Base-by-base conservation (phyloP, 2,329 filamentous ascomycete genomes). In the Pyrenochaeta sp. region DNA sequence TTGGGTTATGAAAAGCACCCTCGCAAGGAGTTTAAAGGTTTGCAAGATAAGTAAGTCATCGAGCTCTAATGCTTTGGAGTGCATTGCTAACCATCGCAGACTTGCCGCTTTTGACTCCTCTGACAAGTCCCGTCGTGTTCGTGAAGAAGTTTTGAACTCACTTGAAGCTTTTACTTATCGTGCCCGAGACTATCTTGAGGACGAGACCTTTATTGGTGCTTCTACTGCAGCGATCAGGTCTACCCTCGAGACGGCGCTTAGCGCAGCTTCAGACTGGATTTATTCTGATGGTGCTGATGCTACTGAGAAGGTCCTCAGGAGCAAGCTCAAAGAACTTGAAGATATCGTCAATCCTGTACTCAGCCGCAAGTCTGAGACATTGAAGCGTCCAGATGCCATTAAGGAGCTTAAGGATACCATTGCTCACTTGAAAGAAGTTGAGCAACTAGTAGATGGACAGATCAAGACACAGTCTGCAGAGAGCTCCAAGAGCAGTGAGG, bases 131-230 rank as follows among this genome's bases (percentile, higher is more conserved):
- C 88, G 92, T 36, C 74, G 85, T 23, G 77, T 85, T 44, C 85
- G 92, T 21, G 92, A 96, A 68, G 93, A 96, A 69, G 84, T 89
- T 1, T 77, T 96, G 44, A 99, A 97, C 73, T 87, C 89, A 54
- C 83, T 99, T n/a, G 94, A 99, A 72, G 87, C 82, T 9, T 97
- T 88, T 72, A 96, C 93, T 10, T 99, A 99, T 78, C 87, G 85
- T 63, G 83, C 89, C 19, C 86, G 91, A 18, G 91, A 96, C 69
- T 80, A 96, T 30, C 78, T 96, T 2, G 87, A 90, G 28, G 86
- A 87, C 48, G 85, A 89, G 34, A 78, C 80, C 1, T 97, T 96
- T 67, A 77, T 88, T 38, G 79, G 80, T 9, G 83, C 81, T 3
- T 88, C 91, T 21, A 93, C 87, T 7, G 76, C 83, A 3, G 79